Percentiles rank a stretch among this genome's conserved stretches.
These are phyloP conservation scores for Sphagnum contortum DNA, from an alignment of 225 moss, liverwort and hornwort species.

Conservation along the genomic window DNA sequence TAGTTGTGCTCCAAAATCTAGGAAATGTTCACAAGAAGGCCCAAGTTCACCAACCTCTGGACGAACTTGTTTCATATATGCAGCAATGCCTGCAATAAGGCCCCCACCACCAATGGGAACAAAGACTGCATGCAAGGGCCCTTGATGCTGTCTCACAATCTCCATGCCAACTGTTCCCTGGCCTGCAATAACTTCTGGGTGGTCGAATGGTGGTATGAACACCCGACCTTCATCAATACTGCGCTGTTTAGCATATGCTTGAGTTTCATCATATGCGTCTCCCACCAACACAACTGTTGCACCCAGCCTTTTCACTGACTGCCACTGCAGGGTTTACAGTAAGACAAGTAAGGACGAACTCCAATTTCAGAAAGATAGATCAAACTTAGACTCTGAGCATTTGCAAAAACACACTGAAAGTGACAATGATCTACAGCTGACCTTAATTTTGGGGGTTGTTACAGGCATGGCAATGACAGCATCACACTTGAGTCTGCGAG, in stretches of 20 bases:
- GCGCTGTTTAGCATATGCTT: conserved; percentile 83
- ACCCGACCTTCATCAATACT: conserved; percentile 65
- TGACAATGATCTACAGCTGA: conserved; percentile 1
- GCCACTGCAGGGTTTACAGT: conserved; percentile 40
- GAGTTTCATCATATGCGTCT: conserved; percentile 83
- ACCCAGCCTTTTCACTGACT: conserved; percentile 70
- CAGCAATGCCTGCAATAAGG: conserved; percentile 85
- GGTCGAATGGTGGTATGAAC: conserved; percentile 89
- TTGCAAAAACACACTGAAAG: too few relatives aligned
- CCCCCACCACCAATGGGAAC: conserved; percentile 97
- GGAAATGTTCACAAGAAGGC: too few relatives aligned
- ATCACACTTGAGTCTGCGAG: conserved; percentile 53
- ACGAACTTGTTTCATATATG: conserved; percentile 87
- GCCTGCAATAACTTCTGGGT: conserved; percentile 83
- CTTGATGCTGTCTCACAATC: conserved; percentile 70
- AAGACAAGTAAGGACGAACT: too few relatives aligned
- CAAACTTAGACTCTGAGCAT: too few relatives aligned
- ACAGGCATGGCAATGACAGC: conserved; percentile 91
- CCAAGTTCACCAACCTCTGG: conserved; percentile 35
- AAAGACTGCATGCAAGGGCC: conserved; percentile 79
- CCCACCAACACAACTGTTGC: conserved; percentile 83
- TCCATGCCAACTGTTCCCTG: conserved; percentile 94
- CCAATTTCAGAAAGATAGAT: too few relatives aligned
- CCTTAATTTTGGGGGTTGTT: conserved; percentile 91
- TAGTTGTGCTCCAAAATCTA: too few relatives aligned